phyloP scores from a whole-genome alignment of 2,329 filamentous ascomycete species.

The Cladosporium austrohemisphaericum region DNA sequence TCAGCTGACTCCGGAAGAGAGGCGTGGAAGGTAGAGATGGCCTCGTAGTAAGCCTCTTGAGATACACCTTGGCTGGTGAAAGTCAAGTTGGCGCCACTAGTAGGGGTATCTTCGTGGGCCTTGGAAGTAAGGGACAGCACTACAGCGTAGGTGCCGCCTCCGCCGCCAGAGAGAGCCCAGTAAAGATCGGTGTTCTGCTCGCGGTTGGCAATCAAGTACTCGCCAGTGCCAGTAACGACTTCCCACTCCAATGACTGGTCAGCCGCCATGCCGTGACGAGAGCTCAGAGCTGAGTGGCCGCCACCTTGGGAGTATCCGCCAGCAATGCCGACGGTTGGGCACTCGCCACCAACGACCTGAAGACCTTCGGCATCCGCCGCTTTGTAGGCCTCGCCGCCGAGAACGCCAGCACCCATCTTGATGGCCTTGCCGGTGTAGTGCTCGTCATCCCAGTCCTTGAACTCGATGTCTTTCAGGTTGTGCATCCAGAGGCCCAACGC shows the following conservation, averaged over 20 bases:
- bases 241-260: conserved; percentile 54
- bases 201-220: conserved; percentile 47
- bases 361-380: conserved; percentile 45
- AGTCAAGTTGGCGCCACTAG: conserved; percentile 44
- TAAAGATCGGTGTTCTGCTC: conserved; percentile 54
- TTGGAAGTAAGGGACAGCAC: conserved; percentile 55
- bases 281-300: conserved; percentile 54
- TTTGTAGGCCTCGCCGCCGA: conserved; percentile 48
- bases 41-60: conserved; percentile 47
- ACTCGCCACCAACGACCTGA: conserved; percentile 54
- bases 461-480: conserved; percentile 47
- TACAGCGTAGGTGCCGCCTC: conserved; percentile 57
- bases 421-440: conserved; percentile 51
- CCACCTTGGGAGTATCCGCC: conserved; percentile 61
- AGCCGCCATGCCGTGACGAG: conserved; percentile 55
- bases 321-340: conserved; percentile 54
- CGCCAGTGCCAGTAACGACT: conserved; percentile 49
- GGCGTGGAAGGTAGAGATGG: conserved; percentile 45
- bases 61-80: conserved; percentile 34
- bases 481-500: conserved; percentile 57
- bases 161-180: conserved; percentile 61
- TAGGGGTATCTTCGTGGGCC: conserved; percentile 43
- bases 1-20: conserved; percentile 49
- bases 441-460: conserved; percentile 40
- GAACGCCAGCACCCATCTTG: conserved; percentile 54